Conservation (phyloP, 208 protist genomes). For the Wallacemonas rigidus region DNA sequence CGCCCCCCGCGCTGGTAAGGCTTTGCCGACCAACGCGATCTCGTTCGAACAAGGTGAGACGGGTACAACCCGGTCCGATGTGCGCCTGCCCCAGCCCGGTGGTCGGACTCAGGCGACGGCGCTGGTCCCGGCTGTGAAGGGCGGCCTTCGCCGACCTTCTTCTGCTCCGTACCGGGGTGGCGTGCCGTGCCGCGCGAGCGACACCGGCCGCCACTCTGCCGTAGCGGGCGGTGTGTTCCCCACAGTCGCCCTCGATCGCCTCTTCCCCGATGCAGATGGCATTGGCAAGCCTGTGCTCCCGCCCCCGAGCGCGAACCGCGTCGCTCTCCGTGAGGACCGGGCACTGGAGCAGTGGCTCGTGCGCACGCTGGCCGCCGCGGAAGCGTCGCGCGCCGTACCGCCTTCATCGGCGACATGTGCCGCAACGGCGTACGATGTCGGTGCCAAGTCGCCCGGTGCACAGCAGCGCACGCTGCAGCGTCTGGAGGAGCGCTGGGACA, state of each 20-base stretch:
- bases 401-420: no score
- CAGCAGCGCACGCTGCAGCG: background rate
- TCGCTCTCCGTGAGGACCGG: background rate
- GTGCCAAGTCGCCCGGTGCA: background rate
- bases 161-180: conserved; percentile 1
- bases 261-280: conserved; percentile 6
- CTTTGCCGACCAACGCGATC: background rate
- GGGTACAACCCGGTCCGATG: background rate
- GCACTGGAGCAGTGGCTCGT: conserved; percentile 15
- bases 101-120: background rate
- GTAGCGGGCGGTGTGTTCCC: background rate
- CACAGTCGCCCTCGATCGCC: background rate
- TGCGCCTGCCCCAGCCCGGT: conserved; percentile 3
- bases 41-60: background rate
- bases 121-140: background rate
- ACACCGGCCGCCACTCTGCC: background rate
- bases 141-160: background rate
- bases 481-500: conserved; percentile 13
- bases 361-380: conserved; percentile 10
- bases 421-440: background rate
- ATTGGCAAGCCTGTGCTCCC: background rate
- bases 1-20: background rate
- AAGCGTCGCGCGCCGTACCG: background rate
- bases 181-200: background rate
- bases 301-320: background rate